These are phyloP conservation scores for Caryopteris hybrid DNA, from an alignment of 305 asterid genomes.

Conservation along the genomic window DNA sequence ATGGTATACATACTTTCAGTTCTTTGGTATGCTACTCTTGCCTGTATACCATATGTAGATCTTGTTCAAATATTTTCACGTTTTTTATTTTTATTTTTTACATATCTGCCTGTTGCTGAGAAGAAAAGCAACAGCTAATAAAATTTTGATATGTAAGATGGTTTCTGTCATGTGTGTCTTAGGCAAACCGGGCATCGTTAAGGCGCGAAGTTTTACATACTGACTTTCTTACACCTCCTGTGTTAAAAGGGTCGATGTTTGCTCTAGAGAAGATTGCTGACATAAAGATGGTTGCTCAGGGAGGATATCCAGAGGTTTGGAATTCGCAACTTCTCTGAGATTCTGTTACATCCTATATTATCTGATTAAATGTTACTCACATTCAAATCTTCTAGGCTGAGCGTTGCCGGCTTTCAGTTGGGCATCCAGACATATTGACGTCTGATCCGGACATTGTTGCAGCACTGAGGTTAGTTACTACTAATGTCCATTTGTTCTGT, in stretches of 20 bases:
- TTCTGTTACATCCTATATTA: neutral
- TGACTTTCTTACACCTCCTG: slow-evolving; percentile 84
- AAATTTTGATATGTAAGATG: neutral
- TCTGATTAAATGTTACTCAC: neutral
- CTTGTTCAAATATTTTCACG: no score
- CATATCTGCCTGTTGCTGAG: neutral
- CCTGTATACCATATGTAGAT: neutral
- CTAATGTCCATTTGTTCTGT: neutral
- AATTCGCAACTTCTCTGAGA: neutral
- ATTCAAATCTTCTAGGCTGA: slow-evolving; percentile 60
- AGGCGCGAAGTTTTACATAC: slow-evolving; percentile 76
- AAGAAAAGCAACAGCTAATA: neutral
- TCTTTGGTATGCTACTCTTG: slow-evolving; percentile 9
- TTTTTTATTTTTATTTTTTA: neutral
- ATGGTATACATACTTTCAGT: slow-evolving; percentile 41
- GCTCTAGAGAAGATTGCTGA: slow-evolving; percentile 56
- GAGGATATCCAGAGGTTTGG: slow-evolving; percentile 94
- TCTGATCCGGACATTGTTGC: slow-evolving; percentile 77
- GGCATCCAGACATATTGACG: slow-evolving; percentile 66
- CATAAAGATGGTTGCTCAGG: slow-evolving; percentile 61
- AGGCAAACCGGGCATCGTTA: slow-evolving; percentile 78
- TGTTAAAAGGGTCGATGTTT: slow-evolving; percentile 55
- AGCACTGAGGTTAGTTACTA: slow-evolving; percentile 63
- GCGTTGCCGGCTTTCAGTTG: slow-evolving; percentile 85
- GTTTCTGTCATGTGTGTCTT: slow-evolving; percentile 8